phyloP scores from a whole-genome alignment of 2,329 filamentous ascomycete genomes.

The Epichloe brachyelytri region DNA sequence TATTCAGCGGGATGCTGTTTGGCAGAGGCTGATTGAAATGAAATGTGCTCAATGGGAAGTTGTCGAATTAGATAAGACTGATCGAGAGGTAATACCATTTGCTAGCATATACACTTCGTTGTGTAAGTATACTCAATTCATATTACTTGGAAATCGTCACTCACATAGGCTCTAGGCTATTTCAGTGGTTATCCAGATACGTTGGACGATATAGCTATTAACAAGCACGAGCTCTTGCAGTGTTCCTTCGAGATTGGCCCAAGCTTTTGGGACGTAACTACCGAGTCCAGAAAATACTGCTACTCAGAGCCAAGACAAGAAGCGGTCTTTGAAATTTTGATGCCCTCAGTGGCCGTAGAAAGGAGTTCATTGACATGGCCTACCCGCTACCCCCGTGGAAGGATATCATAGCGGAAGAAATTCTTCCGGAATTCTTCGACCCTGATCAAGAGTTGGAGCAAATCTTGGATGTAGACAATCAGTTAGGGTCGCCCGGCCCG shows the following conservation, averaged over 20 bases:
- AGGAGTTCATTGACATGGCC: neutral
- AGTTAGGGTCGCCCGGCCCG: neutral
- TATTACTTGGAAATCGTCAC: neutral
- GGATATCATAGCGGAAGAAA: neutral
- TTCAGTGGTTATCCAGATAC: neutral
- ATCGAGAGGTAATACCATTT: neutral
- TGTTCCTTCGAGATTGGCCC: neutral
- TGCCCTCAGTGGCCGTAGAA: neutral
- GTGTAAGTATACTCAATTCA: too few species aligned
- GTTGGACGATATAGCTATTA: neutral
- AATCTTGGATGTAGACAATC: neutral
- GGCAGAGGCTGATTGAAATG: neutral
- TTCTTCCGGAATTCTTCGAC: neutral
- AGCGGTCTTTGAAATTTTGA: neutral
- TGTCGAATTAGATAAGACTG: neutral
- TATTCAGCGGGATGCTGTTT: neutral
- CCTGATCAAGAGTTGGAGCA: neutral
- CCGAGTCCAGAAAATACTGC: neutral
- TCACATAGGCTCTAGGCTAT: neutral
- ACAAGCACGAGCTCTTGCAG: neutral
- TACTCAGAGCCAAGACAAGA: neutral
- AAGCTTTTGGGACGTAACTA: neutral
- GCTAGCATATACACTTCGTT: fast-evolving
- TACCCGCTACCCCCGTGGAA: neutral
- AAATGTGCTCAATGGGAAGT: neutral